Evolutionary conservation across 2,329 filamentous ascomycete genomes (phyloP).

Genomic region (Fusarium sp.): DNA sequence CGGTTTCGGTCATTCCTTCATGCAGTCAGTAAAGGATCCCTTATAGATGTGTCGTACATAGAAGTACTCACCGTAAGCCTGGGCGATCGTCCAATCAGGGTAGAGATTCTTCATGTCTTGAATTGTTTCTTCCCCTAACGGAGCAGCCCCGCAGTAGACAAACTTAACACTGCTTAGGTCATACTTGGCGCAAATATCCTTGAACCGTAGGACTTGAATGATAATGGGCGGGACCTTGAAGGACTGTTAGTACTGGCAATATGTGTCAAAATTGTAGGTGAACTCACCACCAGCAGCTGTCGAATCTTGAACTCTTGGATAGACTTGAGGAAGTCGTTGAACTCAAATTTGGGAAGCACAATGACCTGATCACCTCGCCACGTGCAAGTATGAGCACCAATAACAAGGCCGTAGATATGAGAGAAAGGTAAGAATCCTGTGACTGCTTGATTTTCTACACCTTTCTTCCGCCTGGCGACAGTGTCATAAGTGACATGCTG

Average conservation of each 20-base stretch:
- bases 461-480: slow-evolving; percentile 46
- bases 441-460: slow-evolving; percentile 54
- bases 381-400: slow-evolving; percentile 71
- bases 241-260: accelerated
- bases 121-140: slow-evolving; percentile 74
- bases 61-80: slow-evolving; percentile 84
- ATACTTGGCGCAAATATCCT: slow-evolving; percentile 14
- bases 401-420: slow-evolving; percentile 82
- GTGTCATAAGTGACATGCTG: slow-evolving; percentile 62
- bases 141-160: slow-evolving; percentile 63
- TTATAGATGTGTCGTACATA: no score
- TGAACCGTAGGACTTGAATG: slow-evolving; percentile 8
- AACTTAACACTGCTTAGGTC: slow-evolving; percentile 16
- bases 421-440: slow-evolving; percentile 80
- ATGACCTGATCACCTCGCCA: slow-evolving; percentile 80
- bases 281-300: slow-evolving; percentile 13
- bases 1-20: slow-evolving; percentile 49
- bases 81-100: slow-evolving; percentile 71
- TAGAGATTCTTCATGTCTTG: slow-evolving; percentile 68
- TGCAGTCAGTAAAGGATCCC: no score
- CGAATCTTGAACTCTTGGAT: slow-evolving; percentile 15
- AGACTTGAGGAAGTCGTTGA: slow-evolving; percentile 63
- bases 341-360: slow-evolving; percentile 80
- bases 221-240: slow-evolving; percentile 12
- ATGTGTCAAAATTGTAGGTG: accelerated